Evolutionary conservation across 2,329 filamentous ascomycete genomes (phyloP).

Genomic region (Biscogniauxia mediterranea): DNA sequence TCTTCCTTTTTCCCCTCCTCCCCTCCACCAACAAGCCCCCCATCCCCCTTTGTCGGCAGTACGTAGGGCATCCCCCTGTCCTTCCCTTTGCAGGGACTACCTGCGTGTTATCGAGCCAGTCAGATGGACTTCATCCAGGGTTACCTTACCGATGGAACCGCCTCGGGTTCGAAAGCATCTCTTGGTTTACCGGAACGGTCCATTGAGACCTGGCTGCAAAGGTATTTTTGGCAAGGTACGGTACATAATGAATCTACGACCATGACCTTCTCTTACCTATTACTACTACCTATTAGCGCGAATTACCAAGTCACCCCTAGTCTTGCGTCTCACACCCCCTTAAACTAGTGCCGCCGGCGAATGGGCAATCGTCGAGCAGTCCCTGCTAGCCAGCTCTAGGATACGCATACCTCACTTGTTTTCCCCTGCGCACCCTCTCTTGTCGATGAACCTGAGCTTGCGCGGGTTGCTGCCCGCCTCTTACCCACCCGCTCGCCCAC

Average conservation of each 20-base stretch:
- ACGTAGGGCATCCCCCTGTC: slow-evolving; percentile 8
- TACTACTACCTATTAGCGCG: neutral
- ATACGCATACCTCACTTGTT: slow-evolving; percentile 24
- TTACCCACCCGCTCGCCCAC: slow-evolving; percentile 5
- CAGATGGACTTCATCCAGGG: slow-evolving; percentile 24
- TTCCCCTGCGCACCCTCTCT: slow-evolving; percentile 20
- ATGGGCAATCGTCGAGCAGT: slow-evolving; percentile 19
- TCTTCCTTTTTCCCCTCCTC: neutral
- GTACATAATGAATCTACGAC: slow-evolving; percentile 5
- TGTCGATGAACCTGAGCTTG: slow-evolving; percentile 11
- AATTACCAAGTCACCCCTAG: slow-evolving; percentile 9
- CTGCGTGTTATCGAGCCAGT: slow-evolving; percentile 23
- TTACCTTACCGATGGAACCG: slow-evolving; percentile 35
- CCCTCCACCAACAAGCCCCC: too few relatives aligned
- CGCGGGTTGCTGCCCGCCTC: slow-evolving; percentile 1
- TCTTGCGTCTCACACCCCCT: slow-evolving; percentile 8
- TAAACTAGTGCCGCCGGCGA: slow-evolving; percentile 6
- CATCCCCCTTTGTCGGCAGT: neutral
- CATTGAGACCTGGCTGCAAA: slow-evolving; percentile 19
- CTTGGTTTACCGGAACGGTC: slow-evolving; percentile 31
- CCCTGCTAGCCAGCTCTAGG: slow-evolving; percentile 16
- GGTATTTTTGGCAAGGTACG: slow-evolving; percentile 24
- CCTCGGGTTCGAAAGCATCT: slow-evolving; percentile 29
- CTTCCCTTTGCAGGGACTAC: slow-evolving; percentile 15
- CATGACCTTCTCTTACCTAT: neutral